Evolutionary conservation across 306 rosid genomes (phyloP), one percentile per base, ranked within the genome.

Genomic region (Prunus mira): DNA sequence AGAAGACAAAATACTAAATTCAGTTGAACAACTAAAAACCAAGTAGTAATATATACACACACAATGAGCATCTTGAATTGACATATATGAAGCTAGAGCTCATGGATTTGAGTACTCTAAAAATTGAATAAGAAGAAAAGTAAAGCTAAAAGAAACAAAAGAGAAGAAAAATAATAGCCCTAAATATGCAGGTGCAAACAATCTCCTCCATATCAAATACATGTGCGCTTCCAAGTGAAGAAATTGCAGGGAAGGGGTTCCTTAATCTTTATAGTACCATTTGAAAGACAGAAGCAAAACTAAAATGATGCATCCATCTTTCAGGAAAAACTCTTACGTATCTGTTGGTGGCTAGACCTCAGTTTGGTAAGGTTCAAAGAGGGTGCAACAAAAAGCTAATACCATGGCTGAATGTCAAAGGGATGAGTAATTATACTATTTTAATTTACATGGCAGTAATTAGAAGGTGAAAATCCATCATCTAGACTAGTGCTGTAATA

Each of bases 1-100:
- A 87, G 79, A 80, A 87, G 80, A 69, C 22, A 81, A 77, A 71
- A 65, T 65, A 71, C 12, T 58, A 68, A 58, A 49, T 77, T 73
- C 57, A 82, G 79, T 66, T 32, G 67, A 46, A 15, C 12, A 69
- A 56, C 38, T 61, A 71, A 67, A 55, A 77, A 43, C 47, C 12
- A 30, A 60, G 65, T 22, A 76, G 38, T 25, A 7, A 11, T 20
- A 15, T 17, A 25, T 13, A 78, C 3, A 50, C 12, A 34, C 6
- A 17, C 19, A 60, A 57, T 43, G 24, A 63, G 24, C 25, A 24
- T 38, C 3, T 51, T 14, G 11, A 78, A 50, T 62, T 69, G 63
- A 47, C 19, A 67, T 3, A 2, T 60, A 61, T 43, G 41, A 15
- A 57, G 18, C 62, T 13, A 30, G 47, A 50, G 22, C 27, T 52